Percentiles rank a stretch among this genome's conserved stretches.
Evolutionary conservation across 2,329 filamentous ascomycete species (phyloP).

Genomic region (Alternaria postmessia): DNA sequence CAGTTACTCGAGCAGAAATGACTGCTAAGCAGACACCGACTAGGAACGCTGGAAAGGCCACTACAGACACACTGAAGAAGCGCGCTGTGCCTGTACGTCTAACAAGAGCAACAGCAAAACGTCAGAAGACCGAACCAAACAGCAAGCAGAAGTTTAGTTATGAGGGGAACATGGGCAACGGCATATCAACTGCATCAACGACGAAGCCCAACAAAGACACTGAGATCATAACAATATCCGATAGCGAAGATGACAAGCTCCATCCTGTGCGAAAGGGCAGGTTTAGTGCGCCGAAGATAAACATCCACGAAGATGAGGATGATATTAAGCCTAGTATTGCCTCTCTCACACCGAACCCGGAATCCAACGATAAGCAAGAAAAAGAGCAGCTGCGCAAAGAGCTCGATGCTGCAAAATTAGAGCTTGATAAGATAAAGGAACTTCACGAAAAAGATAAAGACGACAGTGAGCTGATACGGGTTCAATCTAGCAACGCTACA

Average conservation of each 20-base stretch:
- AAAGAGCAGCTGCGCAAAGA: neutral
- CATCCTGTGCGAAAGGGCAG: neutral
- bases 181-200: neutral
- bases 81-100: neutral
- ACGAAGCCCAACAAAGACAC: neutral
- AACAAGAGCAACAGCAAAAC: neutral
- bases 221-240: neutral
- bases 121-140: neutral
- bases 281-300: neutral
- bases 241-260: neutral
- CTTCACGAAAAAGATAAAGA: neutral
- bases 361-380: neutral
- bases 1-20: neutral
- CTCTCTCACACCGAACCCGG: neutral
- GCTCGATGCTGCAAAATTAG: neutral
- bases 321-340: neutral
- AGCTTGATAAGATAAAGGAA: neutral
- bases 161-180: neutral
- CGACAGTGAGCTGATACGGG: neutral
- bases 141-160: neutral
- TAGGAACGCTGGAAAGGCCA: neutral
- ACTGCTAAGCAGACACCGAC: neutral
- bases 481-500: neutral
- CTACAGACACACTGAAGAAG: neutral
- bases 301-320: neutral